Percentiles rank a stretch among this genome's conserved stretches.
Conservation (phyloP, 1,284 basidiomycete genomes). For the Rhizopogon hawkerae region DNA sequence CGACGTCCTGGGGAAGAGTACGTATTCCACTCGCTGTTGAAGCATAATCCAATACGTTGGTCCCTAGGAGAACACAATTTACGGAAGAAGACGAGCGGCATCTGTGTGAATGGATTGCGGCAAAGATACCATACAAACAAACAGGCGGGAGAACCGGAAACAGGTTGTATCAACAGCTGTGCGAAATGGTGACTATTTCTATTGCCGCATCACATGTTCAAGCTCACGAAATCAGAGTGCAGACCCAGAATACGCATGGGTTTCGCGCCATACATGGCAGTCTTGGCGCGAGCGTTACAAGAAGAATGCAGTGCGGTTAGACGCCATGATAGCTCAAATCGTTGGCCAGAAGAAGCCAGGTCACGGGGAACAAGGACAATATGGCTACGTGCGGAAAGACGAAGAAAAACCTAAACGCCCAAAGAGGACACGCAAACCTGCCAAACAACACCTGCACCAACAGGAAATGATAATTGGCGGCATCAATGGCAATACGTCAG, state of each 20-base stretch:
- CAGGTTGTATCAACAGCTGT: conserved; percentile 61
- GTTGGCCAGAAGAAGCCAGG: conserved; percentile 59
- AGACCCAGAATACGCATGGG: conserved; percentile 69
- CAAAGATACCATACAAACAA: conserved; percentile 71
- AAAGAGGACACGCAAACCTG: conserved; percentile 40
- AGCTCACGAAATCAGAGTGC: conserved; percentile 31
- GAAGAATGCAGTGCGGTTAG: conserved; percentile 63
- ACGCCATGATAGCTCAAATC: conserved; percentile 50
- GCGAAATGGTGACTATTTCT: conserved; percentile 34
- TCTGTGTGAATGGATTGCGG: conserved; percentile 67
- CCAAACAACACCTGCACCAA: conserved; percentile 19
- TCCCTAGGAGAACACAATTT: conserved; percentile 60
- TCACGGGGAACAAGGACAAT: conserved; percentile 66
- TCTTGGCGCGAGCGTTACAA: conserved; percentile 82
- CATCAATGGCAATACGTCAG: conserved; percentile 14
- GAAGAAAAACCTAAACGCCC: conserved; percentile 55
- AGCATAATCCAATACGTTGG: conserved; percentile 1
- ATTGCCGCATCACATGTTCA: background rate
- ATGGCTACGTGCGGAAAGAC: conserved; percentile 63
- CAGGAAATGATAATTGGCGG: conserved; percentile 20
- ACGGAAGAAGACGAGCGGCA: conserved; percentile 64
- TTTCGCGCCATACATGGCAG: conserved; percentile 75
- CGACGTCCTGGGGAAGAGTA: conserved; percentile 73
- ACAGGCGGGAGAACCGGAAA: conserved; percentile 73
- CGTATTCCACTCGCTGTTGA: conserved; percentile 18